Evolutionary conservation across 768 basidiomycete species (phyloP).

Genomic region (Tylopilus sp.): DNA sequence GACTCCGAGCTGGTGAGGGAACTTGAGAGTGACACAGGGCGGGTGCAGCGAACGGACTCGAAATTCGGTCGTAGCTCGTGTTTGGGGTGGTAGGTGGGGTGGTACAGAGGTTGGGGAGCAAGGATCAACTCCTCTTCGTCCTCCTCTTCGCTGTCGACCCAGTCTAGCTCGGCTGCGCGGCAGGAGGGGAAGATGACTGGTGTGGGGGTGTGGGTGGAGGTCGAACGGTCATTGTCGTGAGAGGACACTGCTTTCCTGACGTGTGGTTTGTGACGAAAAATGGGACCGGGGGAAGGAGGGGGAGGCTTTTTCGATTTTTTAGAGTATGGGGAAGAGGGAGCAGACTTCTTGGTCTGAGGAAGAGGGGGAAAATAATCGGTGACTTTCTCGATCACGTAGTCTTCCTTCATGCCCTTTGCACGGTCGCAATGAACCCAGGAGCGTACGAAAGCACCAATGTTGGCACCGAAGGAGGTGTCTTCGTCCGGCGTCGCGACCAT

Average conservation of each 20-base stretch:
- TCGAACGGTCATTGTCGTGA: conserved; percentile 13
- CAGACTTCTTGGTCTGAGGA: conserved; percentile 18
- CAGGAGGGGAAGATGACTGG: conserved; percentile 34
- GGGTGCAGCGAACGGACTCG: conserved; percentile 15
- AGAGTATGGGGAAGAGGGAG: conserved; percentile 1
- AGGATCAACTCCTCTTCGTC: conserved; percentile 15
- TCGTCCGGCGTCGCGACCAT: conserved; percentile 39
- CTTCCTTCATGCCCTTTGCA: conserved; percentile 26
- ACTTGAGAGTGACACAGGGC: conserved; percentile 15
- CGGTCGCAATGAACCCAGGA: conserved; percentile 27
- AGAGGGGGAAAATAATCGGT: conserved; percentile 29
- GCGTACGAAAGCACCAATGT: conserved; percentile 41
- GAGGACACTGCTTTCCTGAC: conserved; percentile 5
- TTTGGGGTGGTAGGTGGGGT: conserved; percentile 14
- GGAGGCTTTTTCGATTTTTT: conserved; percentile 21
- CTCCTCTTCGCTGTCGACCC: conserved; percentile 26
- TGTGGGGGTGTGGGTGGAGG: conserved; percentile 30
- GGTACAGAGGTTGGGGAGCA: conserved; percentile 22
- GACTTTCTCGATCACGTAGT: conserved; percentile 27
- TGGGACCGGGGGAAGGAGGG: conserved; percentile 10
- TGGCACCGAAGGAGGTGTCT: conserved; percentile 42
- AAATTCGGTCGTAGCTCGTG: conserved; percentile 3
- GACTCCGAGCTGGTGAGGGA: conserved; percentile 27
- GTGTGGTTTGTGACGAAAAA: conserved; percentile 10
- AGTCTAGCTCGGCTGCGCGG: conserved; percentile 26